Evolutionary conservation across 2,329 filamentous ascomycete genomes (phyloP).

Genomic region (Neofusicoccum ribis): DNA sequence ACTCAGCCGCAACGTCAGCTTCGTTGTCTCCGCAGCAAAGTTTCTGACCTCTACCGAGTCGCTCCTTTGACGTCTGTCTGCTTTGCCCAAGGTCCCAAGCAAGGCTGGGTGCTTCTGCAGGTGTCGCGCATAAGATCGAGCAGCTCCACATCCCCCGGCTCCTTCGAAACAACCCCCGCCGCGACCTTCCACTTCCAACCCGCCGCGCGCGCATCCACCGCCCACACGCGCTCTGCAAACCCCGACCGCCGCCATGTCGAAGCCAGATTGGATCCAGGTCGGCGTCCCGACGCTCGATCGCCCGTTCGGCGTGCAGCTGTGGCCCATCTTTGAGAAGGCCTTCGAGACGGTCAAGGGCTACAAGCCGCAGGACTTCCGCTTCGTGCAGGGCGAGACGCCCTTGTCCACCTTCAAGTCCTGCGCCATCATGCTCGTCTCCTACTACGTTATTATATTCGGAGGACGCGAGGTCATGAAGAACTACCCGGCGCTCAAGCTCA

Average conservation of each 20-base stretch:
- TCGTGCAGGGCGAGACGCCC: slow-evolving; percentile 76
- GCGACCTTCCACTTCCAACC: slow-evolving; percentile 4
- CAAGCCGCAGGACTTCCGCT: slow-evolving; percentile 81
- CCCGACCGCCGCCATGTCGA: slow-evolving; percentile 46
- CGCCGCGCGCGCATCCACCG: slow-evolving; percentile 9
- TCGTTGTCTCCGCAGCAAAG: slow-evolving; percentile 9
- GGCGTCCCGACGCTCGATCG: slow-evolving; percentile 79
- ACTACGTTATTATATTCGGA: slow-evolving; percentile 92
- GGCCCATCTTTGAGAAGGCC: slow-evolving; percentile 90
- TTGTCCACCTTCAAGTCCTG: slow-evolving; percentile 89
- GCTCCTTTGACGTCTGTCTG: slow-evolving; percentile 7
- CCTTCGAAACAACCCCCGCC: slow-evolving; percentile 1
- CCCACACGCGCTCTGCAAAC: slow-evolving; percentile 9
- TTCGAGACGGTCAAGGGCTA: slow-evolving; percentile 78
- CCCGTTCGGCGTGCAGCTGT: slow-evolving; percentile 87
- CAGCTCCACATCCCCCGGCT: neutral
- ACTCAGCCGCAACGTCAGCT: slow-evolving; percentile 15
- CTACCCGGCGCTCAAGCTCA: slow-evolving; percentile 81
- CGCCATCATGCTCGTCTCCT: slow-evolving; percentile 75
- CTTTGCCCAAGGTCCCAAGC: neutral
- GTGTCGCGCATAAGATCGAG: slow-evolving; percentile 7
- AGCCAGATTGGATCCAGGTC: slow-evolving; percentile 53
- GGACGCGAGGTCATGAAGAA: slow-evolving; percentile 91
- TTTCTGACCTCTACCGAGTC: slow-evolving; percentile 5
- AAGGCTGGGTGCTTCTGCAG: slow-evolving; percentile 9